These are phyloP conservation scores for Aegilops sharonensis DNA, from an alignment of 176 grass and related monocot species.

Conservation along the genomic window DNA sequence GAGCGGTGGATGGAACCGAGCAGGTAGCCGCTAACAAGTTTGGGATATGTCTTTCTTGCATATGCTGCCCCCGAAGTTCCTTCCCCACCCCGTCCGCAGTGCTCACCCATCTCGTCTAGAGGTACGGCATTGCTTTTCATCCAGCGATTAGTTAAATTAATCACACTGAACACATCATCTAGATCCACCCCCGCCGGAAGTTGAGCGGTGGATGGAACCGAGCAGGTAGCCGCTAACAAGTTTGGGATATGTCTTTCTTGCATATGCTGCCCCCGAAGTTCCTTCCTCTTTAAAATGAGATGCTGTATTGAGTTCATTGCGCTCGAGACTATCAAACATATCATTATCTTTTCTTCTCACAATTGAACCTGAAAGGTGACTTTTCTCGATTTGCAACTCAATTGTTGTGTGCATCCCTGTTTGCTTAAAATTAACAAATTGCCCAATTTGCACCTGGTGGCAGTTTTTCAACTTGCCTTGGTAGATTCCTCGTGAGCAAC, in stretches of 20 bases:
- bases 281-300: conserved; percentile 13
- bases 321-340: background rate
- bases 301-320: background rate
- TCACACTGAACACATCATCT: background rate
- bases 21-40: no score
- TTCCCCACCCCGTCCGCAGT: background rate
- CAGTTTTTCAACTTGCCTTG: conserved; percentile 5
- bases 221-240: conserved; percentile 8
- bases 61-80: no score
- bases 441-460: background rate
- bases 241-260: conserved; percentile 53
- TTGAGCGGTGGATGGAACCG: background rate
- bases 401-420: background rate
- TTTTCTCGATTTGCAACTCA: background rate
- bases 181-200: background rate
- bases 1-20: no score
- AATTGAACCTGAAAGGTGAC: background rate
- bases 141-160: background rate
- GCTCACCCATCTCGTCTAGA: background rate
- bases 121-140: background rate
- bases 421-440: background rate
- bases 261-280: conserved; percentile 2
- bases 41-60: no score
- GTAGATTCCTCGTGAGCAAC: background rate
- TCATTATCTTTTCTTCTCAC: background rate